Base-by-base conservation (phyloP, 352 stramenopile genomes). In the Halophytophthora polymorphica region DNA sequence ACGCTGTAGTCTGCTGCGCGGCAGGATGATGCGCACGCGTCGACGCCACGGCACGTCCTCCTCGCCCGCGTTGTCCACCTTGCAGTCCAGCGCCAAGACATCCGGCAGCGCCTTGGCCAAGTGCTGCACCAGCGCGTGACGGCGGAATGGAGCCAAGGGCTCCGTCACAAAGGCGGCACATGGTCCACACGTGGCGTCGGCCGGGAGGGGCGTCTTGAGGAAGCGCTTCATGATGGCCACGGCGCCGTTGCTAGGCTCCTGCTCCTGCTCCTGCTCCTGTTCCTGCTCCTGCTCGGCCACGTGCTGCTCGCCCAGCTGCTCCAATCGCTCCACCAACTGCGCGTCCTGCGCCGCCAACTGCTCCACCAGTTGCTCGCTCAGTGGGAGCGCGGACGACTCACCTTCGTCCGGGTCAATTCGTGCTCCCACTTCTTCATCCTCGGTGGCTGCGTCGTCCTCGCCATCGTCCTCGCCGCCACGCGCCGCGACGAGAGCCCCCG, bases 131-230 rank as follows among this genome's bases (percentile, higher is more conserved):
- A 90, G 38, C 5, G 78, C 73, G 39, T 77, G 66, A 6, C 79
- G 74, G 29, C 72, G 81, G 43, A 92, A 90, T 0, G 80, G 80
- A 3, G 77, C 69, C 15, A 84, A 57, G 15, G 75, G 71, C 33
- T 83, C 73, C 17, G 69, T 91, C 39, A 89, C 63, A 35, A 86
- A 73, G 3, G 60, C 63, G 19, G 67, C 62, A 17, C 68, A 64
- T 1, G 48, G 45, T 12, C 60, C 63, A 17, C 51, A 54, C 1
- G 46, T 60, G 21, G 40, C 50, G 25, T 75, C 61, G 1, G 57
- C 35, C 33, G 60, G 19, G 18, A 83, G 42, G 12, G 55, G 52
- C 2, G 65, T 48, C 34, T 69, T 31, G 6, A 84, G 47, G 33
- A 84, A 84, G 14, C 36, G 48, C 60, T 70, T 78, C 59, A 77